Evolutionary conservation across 805 yeast species (phyloP).

Genomic region (Alloascoidea hylecoeti): DNA sequence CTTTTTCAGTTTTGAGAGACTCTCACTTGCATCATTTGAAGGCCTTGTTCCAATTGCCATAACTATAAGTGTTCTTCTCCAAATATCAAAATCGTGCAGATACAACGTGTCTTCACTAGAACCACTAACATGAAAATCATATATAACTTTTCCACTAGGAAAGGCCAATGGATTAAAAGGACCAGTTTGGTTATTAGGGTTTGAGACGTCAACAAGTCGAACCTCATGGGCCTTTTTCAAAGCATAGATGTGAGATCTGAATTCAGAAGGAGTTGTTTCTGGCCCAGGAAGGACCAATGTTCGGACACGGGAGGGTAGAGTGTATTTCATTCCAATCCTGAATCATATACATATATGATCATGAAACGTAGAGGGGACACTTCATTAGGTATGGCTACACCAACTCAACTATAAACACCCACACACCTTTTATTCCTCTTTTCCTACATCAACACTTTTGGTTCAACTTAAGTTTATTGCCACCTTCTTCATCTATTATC

Average conservation of each 20-base stretch:
- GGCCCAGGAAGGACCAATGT: slow-evolving; percentile 59
- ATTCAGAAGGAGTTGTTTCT: slow-evolving; percentile 25
- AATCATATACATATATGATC: too few relatives aligned
- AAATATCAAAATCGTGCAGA: slow-evolving; percentile 83
- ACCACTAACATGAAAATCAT: slow-evolving; percentile 31
- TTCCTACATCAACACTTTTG: too few relatives aligned
- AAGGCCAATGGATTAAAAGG: slow-evolving; percentile 82
- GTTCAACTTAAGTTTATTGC: too few relatives aligned
- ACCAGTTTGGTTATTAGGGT: too few relatives aligned
- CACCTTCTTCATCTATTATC: too few relatives aligned
- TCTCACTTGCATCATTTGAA: slow-evolving; percentile 13
- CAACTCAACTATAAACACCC: too few relatives aligned
- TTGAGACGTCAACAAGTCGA: slow-evolving; percentile 65
- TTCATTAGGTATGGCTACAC: too few relatives aligned
- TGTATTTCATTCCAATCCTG: too few relatives aligned
- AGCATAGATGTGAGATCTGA: slow-evolving; percentile 24
- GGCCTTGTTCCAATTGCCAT: slow-evolving; percentile 12
- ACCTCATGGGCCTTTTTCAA: slow-evolving; percentile 44
- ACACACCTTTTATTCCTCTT: too few relatives aligned
- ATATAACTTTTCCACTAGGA: slow-evolving; percentile 64
- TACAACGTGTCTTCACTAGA: slow-evolving; percentile 46
- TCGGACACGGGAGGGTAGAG: slow-evolving; percentile 53
- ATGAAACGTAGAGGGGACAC: too few relatives aligned
- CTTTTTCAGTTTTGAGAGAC: slow-evolving; percentile 26
- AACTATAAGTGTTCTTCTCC: slow-evolving; percentile 59